Evolutionary conservation across 805 yeast genomes (phyloP).

Genomic region (Teunomyces kruisii): DNA sequence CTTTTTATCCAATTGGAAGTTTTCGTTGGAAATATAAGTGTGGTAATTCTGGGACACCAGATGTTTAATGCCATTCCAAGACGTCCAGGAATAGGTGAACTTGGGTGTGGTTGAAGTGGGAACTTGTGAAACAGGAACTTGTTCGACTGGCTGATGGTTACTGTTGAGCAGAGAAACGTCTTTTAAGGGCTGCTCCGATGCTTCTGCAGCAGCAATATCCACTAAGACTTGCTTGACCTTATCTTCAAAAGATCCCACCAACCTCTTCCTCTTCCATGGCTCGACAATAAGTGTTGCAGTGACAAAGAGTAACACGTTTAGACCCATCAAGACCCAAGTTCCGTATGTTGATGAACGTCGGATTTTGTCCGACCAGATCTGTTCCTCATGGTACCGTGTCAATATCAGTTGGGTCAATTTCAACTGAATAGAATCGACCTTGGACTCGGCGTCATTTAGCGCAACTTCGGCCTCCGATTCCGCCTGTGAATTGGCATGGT

Average conservation of each 20-base stretch:
- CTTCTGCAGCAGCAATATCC: constrained; percentile 11
- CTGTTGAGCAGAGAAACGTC: not conserved
- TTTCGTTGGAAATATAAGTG: constrained; percentile 11
- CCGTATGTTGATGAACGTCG: constrained; percentile 97
- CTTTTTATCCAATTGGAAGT: constrained; percentile 19
- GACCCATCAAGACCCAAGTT: constrained; percentile 84
- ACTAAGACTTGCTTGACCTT: constrained; percentile 55
- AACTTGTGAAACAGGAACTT: not conserved
- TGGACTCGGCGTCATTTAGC: constrained; percentile 55
- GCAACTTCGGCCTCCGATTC: constrained; percentile 52
- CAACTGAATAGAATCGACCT: constrained; percentile 68
- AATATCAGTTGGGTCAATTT: constrained; percentile 73
- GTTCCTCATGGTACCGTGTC: constrained; percentile 93
- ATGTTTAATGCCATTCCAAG: constrained; percentile 15
- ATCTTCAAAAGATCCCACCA: constrained; percentile 81
- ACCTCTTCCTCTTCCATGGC: constrained; percentile 86
- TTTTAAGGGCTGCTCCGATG: constrained; percentile 10
- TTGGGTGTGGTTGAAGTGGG: not conserved
- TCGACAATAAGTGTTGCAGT: constrained; percentile 85
- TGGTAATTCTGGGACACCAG: constrained; percentile 14
- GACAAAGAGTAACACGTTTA: constrained; percentile 74
- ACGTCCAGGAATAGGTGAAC: not conserved
- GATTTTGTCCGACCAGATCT: constrained; percentile 96
- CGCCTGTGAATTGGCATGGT: constrained; percentile 65
- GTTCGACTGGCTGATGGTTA: not conserved